Evolutionary conservation across 441 rosid species (phyloP), one percentile per base, ranked within the genome.

Genomic region (Bocquillonia castaneifolia): DNA sequence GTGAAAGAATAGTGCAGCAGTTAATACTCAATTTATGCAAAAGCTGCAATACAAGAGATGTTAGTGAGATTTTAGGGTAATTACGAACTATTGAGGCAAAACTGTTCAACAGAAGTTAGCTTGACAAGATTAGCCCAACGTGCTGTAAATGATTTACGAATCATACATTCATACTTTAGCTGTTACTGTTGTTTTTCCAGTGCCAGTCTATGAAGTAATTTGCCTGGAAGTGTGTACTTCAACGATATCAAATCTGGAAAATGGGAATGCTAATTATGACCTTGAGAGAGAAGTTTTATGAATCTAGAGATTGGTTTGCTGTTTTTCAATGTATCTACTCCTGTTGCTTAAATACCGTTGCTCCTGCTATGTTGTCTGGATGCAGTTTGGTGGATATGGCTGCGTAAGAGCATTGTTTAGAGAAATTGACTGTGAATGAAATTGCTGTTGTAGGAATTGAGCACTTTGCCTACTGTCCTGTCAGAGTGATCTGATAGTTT

Each of bases 1-100:
- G 37, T 59, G 45, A 60, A 23, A 60, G 44, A 60, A 13, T 31
- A 53, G 66, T 63, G 66, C 48, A 13, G n/a, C 54, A 29, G 28
- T 67, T 60, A 15, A 50, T 53, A 42, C 63, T 50, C 72, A 66
- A 63, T 42, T 34, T 66, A 56, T 57, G 7, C 26, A 53, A 29
- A 22, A 58, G 31, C 45, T 45, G 22, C n/a, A 42, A 7, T 39
- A 42, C 10, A 4, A 29, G 32, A 60, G 54, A 60, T 13, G 6
- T 55, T 32, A 28, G 29, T 56, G 29, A 3, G 10, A 10, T 34
- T 39, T 64, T n/a, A 20, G 29, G 52, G 55, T 5, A 23, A 23
- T 42, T 39, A 10, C 20, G 58, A n/a, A n/a, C n/a, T n/a, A n/a
- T n/a, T n/a, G n/a, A n/a, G n/a, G n/a, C n/a, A n/a, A n/a, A n/a